A percentile compares a stretch with the other conserved stretches of the same genome.
Evolutionary conservation across 2,329 filamentous ascomycete genomes (phyloP).

Genomic region (Aureobasidium sp.): DNA sequence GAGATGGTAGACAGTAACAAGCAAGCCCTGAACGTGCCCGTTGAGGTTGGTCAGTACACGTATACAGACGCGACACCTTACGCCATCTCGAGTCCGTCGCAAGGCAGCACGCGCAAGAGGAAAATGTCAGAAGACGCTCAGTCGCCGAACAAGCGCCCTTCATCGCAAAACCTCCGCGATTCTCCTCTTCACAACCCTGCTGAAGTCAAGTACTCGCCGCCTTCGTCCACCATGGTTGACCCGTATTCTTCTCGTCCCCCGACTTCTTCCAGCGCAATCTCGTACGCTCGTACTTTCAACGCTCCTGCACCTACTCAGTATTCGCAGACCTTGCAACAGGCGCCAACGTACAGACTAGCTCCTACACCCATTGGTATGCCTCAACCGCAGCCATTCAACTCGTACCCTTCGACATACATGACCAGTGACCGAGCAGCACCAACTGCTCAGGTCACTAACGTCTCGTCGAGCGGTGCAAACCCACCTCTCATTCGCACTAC

Average conservation of each 20-base stretch:
- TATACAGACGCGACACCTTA: constrained; percentile 43
- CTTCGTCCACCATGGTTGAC: constrained; percentile 12
- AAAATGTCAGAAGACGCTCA: constrained; percentile 40
- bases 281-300: constrained; percentile 30
- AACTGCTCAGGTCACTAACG: constrained; percentile 28
- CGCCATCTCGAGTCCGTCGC: constrained; percentile 26
- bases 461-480: constrained; percentile 35
- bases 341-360: constrained; percentile 11
- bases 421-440: constrained; percentile 33
- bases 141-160: constrained; percentile 31
- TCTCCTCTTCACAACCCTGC: constrained; percentile 16
- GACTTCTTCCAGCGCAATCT: constrained; percentile 12
- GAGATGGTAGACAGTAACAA: constrained; percentile 46
- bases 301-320: constrained; percentile 22
- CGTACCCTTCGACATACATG: constrained; percentile 36
- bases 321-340: constrained; percentile 17
- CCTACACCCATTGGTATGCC: constrained; percentile 11
- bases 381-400: constrained; percentile 18
- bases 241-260: constrained; percentile 14
- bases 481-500: constrained; percentile 61
- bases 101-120: constrained; percentile 43
- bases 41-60: constrained; percentile 54
- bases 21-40: constrained; percentile 26
- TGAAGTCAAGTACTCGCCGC: constrained; percentile 14
- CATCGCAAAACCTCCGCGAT: constrained; percentile 25